Base-by-base conservation (phyloP, 2,329 filamentous ascomycete species). In the Parastagonospora nodorum region DNA sequence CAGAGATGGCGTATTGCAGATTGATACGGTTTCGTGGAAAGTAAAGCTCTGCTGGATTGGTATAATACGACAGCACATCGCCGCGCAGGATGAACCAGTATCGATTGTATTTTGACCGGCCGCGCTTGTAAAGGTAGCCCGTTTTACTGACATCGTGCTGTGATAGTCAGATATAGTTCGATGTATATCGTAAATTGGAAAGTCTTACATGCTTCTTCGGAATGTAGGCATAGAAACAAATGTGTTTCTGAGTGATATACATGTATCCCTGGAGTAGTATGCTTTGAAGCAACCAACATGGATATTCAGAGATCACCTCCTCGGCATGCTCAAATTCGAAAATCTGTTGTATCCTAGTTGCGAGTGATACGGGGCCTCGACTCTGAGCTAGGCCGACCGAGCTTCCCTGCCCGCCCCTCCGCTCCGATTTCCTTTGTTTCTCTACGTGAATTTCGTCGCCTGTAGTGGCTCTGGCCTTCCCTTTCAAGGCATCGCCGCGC, bases 211-310 rank as follows among this genome's bases (percentile, higher is more conserved):
- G 85, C 80, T 94, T 96, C 79, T 92, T 95, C 6, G 92, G 92
- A n/a, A 97, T 82, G 70, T 97, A 97, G 33, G 94, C 92, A 70
- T 97, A 97, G 73, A 97, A 99, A 75, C 92, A 97, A 54, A 97
- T 89, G 70, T 99, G 94, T 63, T 88, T 89, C 54, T 88, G 82
- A 0, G 94, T 97, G 67, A 99, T 90, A 75, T 97, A 97, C 82
- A 99, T 88, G 71, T 94, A 97, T 5, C 94, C 94, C 69, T 97
- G 92, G 8, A 97, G 82, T 28, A 97, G 79, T 38, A 96, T 91
- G 67, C 89, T 96, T 71, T 97, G 92, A 30, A 97, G 77, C 33
- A 97, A 78, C 87, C 91, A 97, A 75, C 93, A 97, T 8, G 92
- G 89, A 70, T 95, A 97, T 77, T 97, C 93, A 72, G 89, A 86